phyloP scores from a whole-genome alignment of 1,139 yeast species.

The Blastobotrys illinoisensis region DNA sequence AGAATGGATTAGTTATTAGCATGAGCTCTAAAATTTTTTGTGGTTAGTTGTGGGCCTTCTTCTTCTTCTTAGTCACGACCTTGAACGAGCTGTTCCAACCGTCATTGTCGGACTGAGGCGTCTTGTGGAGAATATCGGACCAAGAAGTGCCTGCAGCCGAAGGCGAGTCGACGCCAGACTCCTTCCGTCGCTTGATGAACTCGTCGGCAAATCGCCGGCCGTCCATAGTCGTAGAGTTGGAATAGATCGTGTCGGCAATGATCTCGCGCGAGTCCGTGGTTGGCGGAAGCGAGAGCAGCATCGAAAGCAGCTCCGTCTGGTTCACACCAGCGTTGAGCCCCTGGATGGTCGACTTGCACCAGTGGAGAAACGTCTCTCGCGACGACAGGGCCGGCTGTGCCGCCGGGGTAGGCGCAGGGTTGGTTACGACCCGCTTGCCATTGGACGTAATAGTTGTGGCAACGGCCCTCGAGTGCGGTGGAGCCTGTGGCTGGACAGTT shows the following conservation, averaged over 20 bases:
- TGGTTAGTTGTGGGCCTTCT: not conserved
- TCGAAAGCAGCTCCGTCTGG: slow-evolving; percentile 60
- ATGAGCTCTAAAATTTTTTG: too few relatives aligned
- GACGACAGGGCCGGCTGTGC: slow-evolving; percentile 28
- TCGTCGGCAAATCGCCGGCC: slow-evolving; percentile 93
- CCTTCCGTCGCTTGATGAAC: slow-evolving; percentile 70
- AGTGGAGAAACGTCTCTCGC: slow-evolving; percentile 61
- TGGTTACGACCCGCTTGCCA: slow-evolving; percentile 20
- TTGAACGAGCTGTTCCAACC: slow-evolving; percentile 71
- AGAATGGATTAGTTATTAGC: too few relatives aligned
- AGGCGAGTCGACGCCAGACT: slow-evolving; percentile 46
- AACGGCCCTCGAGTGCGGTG: slow-evolving; percentile 17
- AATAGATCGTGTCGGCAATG: slow-evolving; percentile 87
- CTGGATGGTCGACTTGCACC: slow-evolving; percentile 74
- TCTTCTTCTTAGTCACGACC: slow-evolving; percentile 56
- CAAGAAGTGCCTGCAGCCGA: slow-evolving; percentile 26
- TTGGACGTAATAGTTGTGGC: slow-evolving; percentile 43
- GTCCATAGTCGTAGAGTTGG: slow-evolving; percentile 88
- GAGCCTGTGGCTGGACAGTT: slow-evolving; percentile 19
- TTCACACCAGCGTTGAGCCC: slow-evolving; percentile 68
- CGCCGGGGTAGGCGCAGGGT: slow-evolving; percentile 37
- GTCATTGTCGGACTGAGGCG: slow-evolving; percentile 49
- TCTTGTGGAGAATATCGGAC: slow-evolving; percentile 61
- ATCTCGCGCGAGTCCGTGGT: slow-evolving; percentile 71
- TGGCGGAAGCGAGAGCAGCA: slow-evolving; percentile 73